phyloP scores from a whole-genome alignment of 1,284 basidiomycete species.

The Puccinia polysora region DNA sequence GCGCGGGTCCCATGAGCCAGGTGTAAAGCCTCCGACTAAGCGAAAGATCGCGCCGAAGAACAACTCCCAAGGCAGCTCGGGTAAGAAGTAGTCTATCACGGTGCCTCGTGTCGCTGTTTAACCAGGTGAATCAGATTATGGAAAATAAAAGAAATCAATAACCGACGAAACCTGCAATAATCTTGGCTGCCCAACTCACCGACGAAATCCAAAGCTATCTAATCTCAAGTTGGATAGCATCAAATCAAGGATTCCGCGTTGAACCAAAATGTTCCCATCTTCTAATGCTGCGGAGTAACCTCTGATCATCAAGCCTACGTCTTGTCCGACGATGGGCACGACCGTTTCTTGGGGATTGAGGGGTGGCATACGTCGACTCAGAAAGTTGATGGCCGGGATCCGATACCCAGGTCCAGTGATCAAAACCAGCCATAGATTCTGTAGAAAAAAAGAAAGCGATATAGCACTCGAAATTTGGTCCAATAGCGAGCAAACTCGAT shows the following conservation, averaged over 20 bases:
- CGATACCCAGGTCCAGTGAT: conserved; percentile 81
- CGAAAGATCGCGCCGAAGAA: conserved; percentile 84
- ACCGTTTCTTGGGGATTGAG: conserved; percentile 59
- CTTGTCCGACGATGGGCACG: conserved; percentile 68
- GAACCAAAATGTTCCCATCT: conserved; percentile 81
- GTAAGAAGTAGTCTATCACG: conserved; percentile 49
- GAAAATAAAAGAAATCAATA: neutral
- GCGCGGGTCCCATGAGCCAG: conserved; percentile 72
- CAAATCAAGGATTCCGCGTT: conserved; percentile 74
- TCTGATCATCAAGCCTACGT: conserved; percentile 85
- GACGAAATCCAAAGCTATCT: conserved; percentile 66
- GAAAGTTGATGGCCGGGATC: conserved; percentile 79
- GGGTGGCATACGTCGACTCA: conserved; percentile 69
- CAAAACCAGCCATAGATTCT: conserved; percentile 90
- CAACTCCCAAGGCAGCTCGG: conserved; percentile 58
- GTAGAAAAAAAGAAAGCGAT: conserved; percentile 81
- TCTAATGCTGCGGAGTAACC: conserved; percentile 82
- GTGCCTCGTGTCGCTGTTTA: conserved; percentile 44
- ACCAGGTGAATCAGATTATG: too few species aligned
- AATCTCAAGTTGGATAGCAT: conserved; percentile 69
- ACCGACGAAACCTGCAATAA: neutral
- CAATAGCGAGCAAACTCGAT: conserved; percentile 77
- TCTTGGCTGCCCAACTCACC: conserved; percentile 51
- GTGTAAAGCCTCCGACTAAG: conserved; percentile 86
- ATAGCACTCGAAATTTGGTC: conserved; percentile 77